phyloP scores from a whole-genome alignment of 108 stramenopile genomes.

The Cyclotella cryptica region DNA sequence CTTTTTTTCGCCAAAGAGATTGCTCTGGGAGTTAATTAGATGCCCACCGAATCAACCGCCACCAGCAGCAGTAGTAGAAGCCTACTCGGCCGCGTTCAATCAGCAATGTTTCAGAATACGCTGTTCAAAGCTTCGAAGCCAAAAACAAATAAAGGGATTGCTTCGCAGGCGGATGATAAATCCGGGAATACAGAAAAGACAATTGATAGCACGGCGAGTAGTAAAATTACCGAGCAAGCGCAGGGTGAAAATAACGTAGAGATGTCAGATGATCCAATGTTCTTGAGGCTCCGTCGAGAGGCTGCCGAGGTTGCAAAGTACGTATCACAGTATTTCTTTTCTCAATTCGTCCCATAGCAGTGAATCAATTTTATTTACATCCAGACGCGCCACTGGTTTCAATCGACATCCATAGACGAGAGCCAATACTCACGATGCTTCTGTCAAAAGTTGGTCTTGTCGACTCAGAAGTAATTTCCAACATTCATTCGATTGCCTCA shows the following conservation, averaged over 20 bases:
- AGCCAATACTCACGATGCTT: constrained; percentile 41
- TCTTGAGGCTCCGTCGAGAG: constrained; percentile 40
- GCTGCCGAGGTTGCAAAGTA: constrained; percentile 27
- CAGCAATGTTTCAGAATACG: no score
- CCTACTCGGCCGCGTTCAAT: no score
- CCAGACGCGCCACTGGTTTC: background rate
- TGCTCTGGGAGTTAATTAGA: no score
- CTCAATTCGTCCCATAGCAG: background rate
- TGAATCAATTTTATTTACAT: background rate
- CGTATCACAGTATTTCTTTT: background rate
- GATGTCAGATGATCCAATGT: constrained; percentile 28
- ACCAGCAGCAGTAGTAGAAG: no score
- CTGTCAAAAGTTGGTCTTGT: constrained; percentile 45
- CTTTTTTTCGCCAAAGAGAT: no score
- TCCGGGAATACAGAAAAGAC: no score
- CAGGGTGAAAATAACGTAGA: background rate
- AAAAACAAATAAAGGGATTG: no score
- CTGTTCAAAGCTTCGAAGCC: no score
- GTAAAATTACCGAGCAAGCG: no score
- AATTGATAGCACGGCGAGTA: no score
- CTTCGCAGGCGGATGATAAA: no score
- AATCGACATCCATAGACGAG: constrained; percentile 12
- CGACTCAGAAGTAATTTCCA: background rate
- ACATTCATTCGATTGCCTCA: background rate
- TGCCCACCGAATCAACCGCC: no score